These are phyloP conservation scores for Lyophyllum shimeji DNA, from an alignment of 768 basidiomycete species.

Conservation along the genomic window DNA sequence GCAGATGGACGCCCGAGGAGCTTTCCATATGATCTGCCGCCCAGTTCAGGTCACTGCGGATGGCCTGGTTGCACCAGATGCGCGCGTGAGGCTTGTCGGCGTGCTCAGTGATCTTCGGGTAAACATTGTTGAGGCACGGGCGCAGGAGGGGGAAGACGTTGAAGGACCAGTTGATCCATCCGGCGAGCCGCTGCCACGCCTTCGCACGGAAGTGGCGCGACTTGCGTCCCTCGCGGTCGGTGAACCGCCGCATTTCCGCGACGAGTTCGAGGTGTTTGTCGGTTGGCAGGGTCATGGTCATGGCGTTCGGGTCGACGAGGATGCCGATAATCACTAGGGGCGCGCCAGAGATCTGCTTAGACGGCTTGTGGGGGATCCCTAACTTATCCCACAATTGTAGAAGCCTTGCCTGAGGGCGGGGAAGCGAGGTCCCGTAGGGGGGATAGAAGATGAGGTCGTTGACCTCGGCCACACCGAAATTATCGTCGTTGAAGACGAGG, in stretches of 20 bases:
- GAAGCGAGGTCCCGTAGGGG: too few relatives aligned
- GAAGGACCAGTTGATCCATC: constrained; percentile 38
- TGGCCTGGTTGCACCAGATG: constrained; percentile 24
- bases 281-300: constrained; percentile 12
- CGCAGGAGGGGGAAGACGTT: constrained; percentile 32
- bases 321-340: too few relatives aligned
- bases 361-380: too few relatives aligned
- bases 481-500: constrained; percentile 12
- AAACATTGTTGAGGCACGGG: constrained; percentile 27
- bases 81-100: constrained; percentile 13
- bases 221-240: background rate
- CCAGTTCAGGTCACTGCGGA: constrained; percentile 30
- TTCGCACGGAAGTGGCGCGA: background rate
- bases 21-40: constrained; percentile 18
- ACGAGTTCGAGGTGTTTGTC: constrained; percentile 29
- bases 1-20: constrained; percentile 19
- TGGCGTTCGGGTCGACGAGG: too few relatives aligned
- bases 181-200: constrained; percentile 24
- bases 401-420: too few relatives aligned
- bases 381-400: too few relatives aligned
- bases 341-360: too few relatives aligned
- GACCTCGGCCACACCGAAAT: too few relatives aligned
- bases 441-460: too few relatives aligned
- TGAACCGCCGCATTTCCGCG: constrained; percentile 6
- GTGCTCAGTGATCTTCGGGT: constrained; percentile 25